Evolutionary conservation across 805 yeast genomes (phyloP).

Genomic region (Suhomyces kilbournensis): DNA sequence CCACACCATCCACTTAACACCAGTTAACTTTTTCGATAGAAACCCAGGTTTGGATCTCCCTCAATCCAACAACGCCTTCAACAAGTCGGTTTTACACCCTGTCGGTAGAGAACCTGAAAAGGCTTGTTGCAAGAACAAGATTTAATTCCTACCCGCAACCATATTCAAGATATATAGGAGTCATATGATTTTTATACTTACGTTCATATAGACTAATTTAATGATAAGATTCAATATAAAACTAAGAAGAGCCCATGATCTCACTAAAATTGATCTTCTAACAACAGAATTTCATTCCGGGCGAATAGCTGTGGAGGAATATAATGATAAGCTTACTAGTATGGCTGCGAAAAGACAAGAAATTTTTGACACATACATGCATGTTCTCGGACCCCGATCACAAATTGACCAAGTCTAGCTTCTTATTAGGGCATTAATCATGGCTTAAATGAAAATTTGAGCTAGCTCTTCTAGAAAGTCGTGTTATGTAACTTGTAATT

Average conservation of each 20-base stretch:
- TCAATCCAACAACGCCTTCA: conserved; percentile 62
- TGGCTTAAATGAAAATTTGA: not conserved
- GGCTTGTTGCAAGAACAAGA: conserved; percentile 37
- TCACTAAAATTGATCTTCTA: too few species aligned
- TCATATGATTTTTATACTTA: not conserved
- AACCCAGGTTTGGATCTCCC: conserved; percentile 81
- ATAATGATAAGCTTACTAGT: not conserved
- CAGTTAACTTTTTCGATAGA: conserved; percentile 70
- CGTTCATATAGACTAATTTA: not conserved
- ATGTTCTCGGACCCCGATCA: not conserved
- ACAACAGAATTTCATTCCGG: too few species aligned
- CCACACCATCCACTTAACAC: conserved; percentile 60
- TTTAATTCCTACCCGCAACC: conserved; percentile 12
- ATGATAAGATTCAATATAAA: not conserved
- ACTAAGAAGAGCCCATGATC: too few species aligned
- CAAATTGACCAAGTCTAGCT: not conserved
- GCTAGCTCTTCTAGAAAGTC: too few species aligned
- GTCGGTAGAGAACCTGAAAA: conserved; percentile 20
- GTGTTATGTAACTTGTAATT: too few species aligned
- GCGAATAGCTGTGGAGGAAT: too few species aligned
- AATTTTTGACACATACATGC: not conserved
- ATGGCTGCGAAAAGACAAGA: not conserved
- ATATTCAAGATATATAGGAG: not conserved
- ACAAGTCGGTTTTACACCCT: conserved; percentile 52
- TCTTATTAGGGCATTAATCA: not conserved